Percentiles rank a stretch among this genome's conserved stretches.
Conservation (phyloP, 2,329 filamentous ascomycete genomes). For the Exophiala alcalophila region DNA sequence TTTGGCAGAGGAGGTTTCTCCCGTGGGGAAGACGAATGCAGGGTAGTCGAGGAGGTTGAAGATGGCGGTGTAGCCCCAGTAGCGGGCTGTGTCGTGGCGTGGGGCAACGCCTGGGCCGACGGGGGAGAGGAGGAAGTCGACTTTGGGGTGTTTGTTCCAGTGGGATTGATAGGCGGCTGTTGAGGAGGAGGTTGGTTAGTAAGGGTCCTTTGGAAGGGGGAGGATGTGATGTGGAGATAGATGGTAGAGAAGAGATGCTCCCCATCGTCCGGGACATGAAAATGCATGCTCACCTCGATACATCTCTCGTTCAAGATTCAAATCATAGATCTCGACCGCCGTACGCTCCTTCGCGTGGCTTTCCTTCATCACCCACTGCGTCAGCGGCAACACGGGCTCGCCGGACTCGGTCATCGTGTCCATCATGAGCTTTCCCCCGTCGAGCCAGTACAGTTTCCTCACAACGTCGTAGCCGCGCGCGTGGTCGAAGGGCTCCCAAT, state of each 20-base stretch:
- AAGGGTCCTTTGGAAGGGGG: too few species aligned
- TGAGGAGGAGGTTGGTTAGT: too few species aligned
- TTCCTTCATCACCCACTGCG: conserved; percentile 37
- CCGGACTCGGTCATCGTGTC: conserved; percentile 35
- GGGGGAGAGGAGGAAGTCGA: conserved; percentile 37
- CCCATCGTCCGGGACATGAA: too few species aligned
- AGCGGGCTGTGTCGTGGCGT: conserved; percentile 27
- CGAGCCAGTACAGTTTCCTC: conserved; percentile 54
- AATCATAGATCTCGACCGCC: conserved; percentile 31
- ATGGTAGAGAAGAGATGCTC: too few species aligned
- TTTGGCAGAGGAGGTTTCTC: background rate
- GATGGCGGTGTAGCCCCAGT: conserved; percentile 36
- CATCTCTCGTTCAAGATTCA: conserved; percentile 36
- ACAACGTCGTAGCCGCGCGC: conserved; percentile 33
- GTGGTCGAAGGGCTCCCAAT: conserved; percentile 34
- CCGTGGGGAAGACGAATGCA: conserved; percentile 33
- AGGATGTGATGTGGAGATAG: too few species aligned
- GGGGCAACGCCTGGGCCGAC: conserved; percentile 34
- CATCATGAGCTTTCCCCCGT: conserved; percentile 40
- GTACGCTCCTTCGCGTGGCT: conserved; percentile 32
- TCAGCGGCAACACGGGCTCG: conserved; percentile 33
- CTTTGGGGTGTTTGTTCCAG: conserved; percentile 31
- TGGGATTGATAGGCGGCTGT: too few species aligned
- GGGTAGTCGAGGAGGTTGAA: conserved; percentile 38
- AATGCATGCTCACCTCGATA: too few species aligned